Evolutionary conservation across 257 asterid species (phyloP).

Genomic region (Apocynum venetum): DNA sequence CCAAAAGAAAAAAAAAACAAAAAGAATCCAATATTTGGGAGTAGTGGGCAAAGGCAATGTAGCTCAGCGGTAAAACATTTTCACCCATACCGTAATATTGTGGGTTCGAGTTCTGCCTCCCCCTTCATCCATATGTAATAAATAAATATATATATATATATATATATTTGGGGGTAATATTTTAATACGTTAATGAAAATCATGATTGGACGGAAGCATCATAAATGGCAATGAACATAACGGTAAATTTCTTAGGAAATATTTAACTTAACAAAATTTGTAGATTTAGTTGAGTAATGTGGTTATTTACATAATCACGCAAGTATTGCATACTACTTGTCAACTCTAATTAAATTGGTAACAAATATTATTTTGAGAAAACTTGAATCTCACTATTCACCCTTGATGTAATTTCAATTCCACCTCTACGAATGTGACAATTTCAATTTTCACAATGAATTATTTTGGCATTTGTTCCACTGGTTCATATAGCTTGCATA

Average conservation of each 20-base stretch:
- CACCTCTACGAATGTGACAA: not conserved
- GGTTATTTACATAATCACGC: not conserved
- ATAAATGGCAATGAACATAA: no score
- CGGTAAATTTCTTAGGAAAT: not conserved
- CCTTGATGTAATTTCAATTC: not conserved
- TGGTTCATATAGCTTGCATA: slow-evolving; percentile 37
- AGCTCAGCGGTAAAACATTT: no score
- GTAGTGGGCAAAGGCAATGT: no score
- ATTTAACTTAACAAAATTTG: not conserved
- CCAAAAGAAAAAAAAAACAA: no score
- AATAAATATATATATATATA: no score
- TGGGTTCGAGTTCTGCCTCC: no score
- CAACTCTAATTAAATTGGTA: not conserved
- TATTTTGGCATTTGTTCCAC: not conserved
- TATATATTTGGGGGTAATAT: no score
- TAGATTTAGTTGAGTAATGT: not conserved
- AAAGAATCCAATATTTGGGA: no score
- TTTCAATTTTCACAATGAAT: not conserved
- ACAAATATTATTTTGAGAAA: not conserved
- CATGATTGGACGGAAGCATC: not conserved
- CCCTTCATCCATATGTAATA: no score
- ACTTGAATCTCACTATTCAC: not conserved
- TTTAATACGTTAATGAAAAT: no score
- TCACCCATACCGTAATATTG: no score
- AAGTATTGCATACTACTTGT: no score